These are phyloP conservation scores for Psilocybe sp. DNA, from an alignment of 768 basidiomycete genomes.

Conservation along the genomic window DNA sequence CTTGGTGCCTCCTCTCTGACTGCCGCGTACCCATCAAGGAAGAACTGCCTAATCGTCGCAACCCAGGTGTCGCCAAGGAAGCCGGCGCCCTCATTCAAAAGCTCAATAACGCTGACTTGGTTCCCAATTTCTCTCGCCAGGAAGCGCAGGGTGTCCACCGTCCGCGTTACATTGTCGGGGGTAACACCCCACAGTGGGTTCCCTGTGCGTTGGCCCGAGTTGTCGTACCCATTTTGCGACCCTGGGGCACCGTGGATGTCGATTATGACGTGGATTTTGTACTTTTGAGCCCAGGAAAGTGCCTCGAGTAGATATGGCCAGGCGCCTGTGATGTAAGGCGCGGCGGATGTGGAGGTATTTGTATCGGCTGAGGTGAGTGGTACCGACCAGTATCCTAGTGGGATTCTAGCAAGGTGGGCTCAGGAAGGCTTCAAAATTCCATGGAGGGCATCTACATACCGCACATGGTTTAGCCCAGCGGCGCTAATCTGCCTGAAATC, in stretches of 20 bases:
- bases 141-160: conserved; percentile 56
- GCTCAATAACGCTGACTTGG: conserved; percentile 60
- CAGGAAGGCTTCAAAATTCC: neutral
- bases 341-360: conserved; percentile 39
- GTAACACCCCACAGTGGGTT: conserved; percentile 55
- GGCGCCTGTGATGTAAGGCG: conserved; percentile 61
- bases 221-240: conserved; percentile 69
- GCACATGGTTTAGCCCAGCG: conserved; percentile 71
- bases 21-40: conserved; percentile 54
- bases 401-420: conserved; percentile 44
- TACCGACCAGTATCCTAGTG: conserved; percentile 79
- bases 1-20: conserved; percentile 49
- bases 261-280: conserved; percentile 66
- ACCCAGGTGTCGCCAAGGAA: conserved; percentile 43
- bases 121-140: conserved; percentile 52
- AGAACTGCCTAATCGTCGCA: conserved; percentile 48
- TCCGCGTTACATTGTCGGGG: conserved; percentile 47
- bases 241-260: conserved; percentile 78
- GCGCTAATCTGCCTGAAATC: conserved; percentile 65
- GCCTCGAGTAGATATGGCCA: conserved; percentile 67
- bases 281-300: conserved; percentile 59
- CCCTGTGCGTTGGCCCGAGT: conserved; percentile 63
- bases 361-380: conserved; percentile 57
- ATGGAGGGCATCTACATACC: conserved; percentile 33
- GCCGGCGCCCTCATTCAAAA: conserved; percentile 70